Evolutionary conservation across 2,329 filamentous ascomycete species (phyloP).

Genomic region (Aspergillus spinulosporus): DNA sequence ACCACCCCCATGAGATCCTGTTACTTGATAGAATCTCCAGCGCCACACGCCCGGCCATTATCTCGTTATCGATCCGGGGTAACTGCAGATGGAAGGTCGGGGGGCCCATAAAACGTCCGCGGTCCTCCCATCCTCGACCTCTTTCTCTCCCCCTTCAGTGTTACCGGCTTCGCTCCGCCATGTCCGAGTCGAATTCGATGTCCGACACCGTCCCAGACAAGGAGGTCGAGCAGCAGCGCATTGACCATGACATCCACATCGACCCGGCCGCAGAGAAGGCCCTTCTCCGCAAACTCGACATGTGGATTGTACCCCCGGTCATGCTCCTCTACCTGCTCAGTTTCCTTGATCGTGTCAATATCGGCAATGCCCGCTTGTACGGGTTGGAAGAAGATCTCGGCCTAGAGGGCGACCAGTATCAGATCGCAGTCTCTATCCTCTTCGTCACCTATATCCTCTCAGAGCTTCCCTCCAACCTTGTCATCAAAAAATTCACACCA

Average conservation of each 20-base stretch:
- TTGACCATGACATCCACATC: slow-evolving; percentile 14
- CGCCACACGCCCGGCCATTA: neutral
- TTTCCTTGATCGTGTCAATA: slow-evolving; percentile 15
- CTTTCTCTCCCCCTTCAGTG: neutral
- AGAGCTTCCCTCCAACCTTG: slow-evolving; percentile 13
- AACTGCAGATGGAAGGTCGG: neutral
- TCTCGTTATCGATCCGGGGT: slow-evolving; percentile 1
- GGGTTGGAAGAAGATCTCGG: slow-evolving; percentile 13
- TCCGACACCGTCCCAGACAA: slow-evolving; percentile 6
- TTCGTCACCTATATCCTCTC: slow-evolving; percentile 17
- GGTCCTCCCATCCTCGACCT: neutral
- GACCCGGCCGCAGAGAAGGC: slow-evolving; percentile 13
- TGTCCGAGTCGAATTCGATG: slow-evolving; percentile 1
- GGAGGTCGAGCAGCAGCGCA: neutral
- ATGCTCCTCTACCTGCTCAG: slow-evolving; percentile 13
- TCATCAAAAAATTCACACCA: slow-evolving; percentile 14
- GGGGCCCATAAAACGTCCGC: neutral
- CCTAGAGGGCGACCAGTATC: slow-evolving; percentile 10
- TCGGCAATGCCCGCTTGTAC: slow-evolving; percentile 13
- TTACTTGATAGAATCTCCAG: neutral
- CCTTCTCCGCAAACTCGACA: slow-evolving; percentile 13
- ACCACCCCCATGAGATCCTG: neutral
- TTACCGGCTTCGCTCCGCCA: neutral
- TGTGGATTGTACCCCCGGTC: slow-evolving; percentile 10
- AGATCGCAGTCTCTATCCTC: slow-evolving; percentile 12